A percentile compares a stretch with the other conserved stretches of the same genome.
Conservation (phyloP, 768 basidiomycete genomes). For the Hericium erinaceus region DNA sequence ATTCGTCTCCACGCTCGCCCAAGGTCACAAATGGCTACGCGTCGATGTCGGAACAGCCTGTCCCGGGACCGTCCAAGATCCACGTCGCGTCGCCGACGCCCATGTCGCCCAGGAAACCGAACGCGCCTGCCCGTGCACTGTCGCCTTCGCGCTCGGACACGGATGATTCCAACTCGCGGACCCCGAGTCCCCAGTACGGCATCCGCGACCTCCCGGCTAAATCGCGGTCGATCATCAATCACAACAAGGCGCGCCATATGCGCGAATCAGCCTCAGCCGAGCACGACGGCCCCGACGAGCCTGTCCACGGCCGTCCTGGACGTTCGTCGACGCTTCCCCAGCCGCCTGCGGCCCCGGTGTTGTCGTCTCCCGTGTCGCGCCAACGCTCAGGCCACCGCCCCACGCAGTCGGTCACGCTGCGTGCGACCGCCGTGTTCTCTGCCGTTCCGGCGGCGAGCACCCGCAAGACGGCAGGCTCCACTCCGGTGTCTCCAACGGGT, state of each 20-base stretch:
- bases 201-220: slow-evolving; percentile 13
- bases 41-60: background rate
- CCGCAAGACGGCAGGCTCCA: slow-evolving; percentile 2
- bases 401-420: slow-evolving; percentile 9
- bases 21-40: background rate
- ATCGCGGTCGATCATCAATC: slow-evolving; percentile 10
- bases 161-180: slow-evolving; percentile 2
- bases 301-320: slow-evolving; percentile 5
- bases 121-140: slow-evolving; percentile 3
- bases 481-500: slow-evolving; percentile 11
- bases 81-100: background rate
- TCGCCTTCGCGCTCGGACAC: slow-evolving; percentile 10
- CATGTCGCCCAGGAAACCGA: slow-evolving; percentile 1
- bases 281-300: background rate
- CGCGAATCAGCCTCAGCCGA: slow-evolving; percentile 5
- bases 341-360: background rate
- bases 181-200: slow-evolving; percentile 15
- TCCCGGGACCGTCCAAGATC: background rate
- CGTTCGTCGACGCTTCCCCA: slow-evolving; percentile 11
- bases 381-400: slow-evolving; percentile 3
- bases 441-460: background rate
- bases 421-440: background rate
- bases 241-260: slow-evolving; percentile 5
- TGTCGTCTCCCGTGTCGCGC: background rate
- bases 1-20: background rate